Percentiles rank a stretch among this genome's conserved stretches.
These are phyloP conservation scores for Erigeron canadensis DNA, from an alignment of 129 eudicot species.

Conservation along the genomic window DNA sequence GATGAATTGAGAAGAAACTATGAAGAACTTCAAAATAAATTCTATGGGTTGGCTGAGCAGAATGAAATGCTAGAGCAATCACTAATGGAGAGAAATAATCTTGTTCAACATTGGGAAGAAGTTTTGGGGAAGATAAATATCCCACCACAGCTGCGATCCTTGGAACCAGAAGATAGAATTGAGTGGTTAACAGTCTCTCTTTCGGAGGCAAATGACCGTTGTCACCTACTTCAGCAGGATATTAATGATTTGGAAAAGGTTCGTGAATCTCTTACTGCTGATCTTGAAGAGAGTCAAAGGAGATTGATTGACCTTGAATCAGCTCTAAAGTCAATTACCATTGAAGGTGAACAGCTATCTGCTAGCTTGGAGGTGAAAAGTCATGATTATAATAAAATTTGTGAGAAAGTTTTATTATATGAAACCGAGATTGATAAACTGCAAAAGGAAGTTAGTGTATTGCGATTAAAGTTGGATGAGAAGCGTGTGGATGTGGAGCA, in stretches of 20 bases:
- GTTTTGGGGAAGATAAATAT: constrained; percentile 69
- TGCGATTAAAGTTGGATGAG: constrained; percentile 49
- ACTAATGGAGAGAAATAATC: constrained; percentile 83
- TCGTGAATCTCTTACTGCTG: constrained; percentile 50
- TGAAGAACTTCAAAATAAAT: constrained; percentile 83
- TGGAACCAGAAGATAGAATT: constrained; percentile 91
- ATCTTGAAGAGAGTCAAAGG: constrained; percentile 60
- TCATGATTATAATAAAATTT: constrained; percentile 45
- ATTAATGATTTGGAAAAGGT: constrained; percentile 46
- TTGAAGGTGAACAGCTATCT: constrained; percentile 64
- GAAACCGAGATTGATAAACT: constrained; percentile 41
- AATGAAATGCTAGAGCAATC: constrained; percentile 98
- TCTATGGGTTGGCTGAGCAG: constrained; percentile 90
- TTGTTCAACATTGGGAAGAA: constrained; percentile 87
- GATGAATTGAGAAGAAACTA: constrained; percentile 65
- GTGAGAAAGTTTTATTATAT: constrained; percentile 35
- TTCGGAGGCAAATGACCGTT: constrained; percentile 61
- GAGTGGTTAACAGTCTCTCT: constrained; percentile 76
- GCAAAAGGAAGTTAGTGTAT: constrained; percentile 36
- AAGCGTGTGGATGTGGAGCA: constrained; percentile 50
- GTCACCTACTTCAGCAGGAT: constrained; percentile 72
- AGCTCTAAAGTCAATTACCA: constrained; percentile 46
- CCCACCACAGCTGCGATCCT: constrained; percentile 69
- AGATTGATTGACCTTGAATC: constrained; percentile 54
- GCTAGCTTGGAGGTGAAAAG: constrained; percentile 50